A percentile compares a stretch with the other conserved stretches of the same genome.
phyloP scores from a whole-genome alignment of 2,329 filamentous ascomycete species.

The Stagonosporopsis cucurbitacearum region DNA sequence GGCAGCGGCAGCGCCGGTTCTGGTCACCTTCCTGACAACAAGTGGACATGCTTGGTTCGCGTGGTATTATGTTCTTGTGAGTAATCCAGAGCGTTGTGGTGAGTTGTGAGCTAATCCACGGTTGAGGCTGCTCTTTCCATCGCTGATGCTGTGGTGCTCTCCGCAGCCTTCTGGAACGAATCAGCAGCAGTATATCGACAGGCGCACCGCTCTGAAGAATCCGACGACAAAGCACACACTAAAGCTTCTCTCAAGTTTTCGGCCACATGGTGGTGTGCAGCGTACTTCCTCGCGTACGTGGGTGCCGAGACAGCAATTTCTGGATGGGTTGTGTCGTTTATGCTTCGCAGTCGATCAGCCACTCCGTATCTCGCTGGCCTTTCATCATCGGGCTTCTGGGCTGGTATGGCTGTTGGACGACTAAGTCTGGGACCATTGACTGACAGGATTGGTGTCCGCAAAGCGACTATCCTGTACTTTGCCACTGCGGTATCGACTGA shows the following conservation, averaged over 20 bases:
- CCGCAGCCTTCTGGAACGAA: constrained; percentile 50
- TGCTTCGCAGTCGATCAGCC: constrained; percentile 50
- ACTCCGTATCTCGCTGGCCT: constrained; percentile 49
- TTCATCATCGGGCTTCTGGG: constrained; percentile 55
- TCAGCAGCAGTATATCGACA: constrained; percentile 41
- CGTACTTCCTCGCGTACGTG: constrained; percentile 55
- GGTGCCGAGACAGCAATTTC: constrained; percentile 55
- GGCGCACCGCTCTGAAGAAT: constrained; percentile 25
- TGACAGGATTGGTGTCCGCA: constrained; percentile 36
- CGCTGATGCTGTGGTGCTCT: constrained; percentile 26
- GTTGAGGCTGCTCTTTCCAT: constrained; percentile 29
- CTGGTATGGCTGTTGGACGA: constrained; percentile 54
- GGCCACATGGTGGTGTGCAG: constrained; percentile 52
- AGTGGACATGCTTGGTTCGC: constrained; percentile 44
- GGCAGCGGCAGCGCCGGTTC: constrained; percentile 48
- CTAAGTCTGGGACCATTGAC: constrained; percentile 36
- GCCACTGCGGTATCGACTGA: constrained; percentile 27
- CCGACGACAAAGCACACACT: constrained; percentile 4
- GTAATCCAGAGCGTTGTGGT: not conserved
- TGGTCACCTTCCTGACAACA: constrained; percentile 42
- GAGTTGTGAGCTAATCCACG: not conserved
- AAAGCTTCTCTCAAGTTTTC: constrained; percentile 41
- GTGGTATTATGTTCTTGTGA: constrained; percentile 52
- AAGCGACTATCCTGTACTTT: constrained; percentile 37
- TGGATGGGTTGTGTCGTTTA: constrained; percentile 57